phyloP scores from a whole-genome alignment of 495 filamentous ascomycete species.

The Neurospora sp. region DNA sequence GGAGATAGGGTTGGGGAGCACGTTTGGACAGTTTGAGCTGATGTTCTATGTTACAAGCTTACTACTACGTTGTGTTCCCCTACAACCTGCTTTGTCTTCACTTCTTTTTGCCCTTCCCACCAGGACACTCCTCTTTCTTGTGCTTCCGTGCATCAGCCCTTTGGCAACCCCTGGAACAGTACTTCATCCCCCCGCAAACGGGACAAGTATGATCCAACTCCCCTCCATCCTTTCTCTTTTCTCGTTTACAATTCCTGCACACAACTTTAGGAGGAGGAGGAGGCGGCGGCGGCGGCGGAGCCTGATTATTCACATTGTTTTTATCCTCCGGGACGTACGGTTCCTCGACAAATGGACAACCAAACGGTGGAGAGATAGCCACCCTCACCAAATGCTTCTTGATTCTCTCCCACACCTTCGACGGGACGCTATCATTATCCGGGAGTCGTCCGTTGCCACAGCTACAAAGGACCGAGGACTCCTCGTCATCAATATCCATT shows the following conservation, averaged over 20 bases:
- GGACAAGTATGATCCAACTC: constrained; percentile 17
- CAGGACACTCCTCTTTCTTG: constrained; percentile 10
- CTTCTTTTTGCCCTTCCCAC: background rate
- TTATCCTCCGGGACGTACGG: constrained; percentile 8
- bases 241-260: constrained; percentile 21
- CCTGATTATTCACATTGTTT: background rate
- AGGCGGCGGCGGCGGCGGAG: background rate
- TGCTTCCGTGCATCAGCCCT: constrained; percentile 29
- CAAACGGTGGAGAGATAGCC: constrained; percentile 29
- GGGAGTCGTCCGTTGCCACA: constrained; percentile 27
- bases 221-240: constrained; percentile 9
- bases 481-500: constrained; percentile 14
- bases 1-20: background rate
- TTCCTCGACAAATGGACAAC: constrained; percentile 24
- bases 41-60: background rate
- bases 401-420: constrained; percentile 22
- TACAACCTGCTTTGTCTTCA: background rate
- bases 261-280: background rate
- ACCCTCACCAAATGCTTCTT: constrained; percentile 18
- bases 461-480: constrained; percentile 19
- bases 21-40: background rate
- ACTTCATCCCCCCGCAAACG: constrained; percentile 19
- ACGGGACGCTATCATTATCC: constrained; percentile 9
- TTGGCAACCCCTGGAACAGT: constrained; percentile 26
- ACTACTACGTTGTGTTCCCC: background rate